phyloP scores from a whole-genome alignment of 257 asterid genomes.

The Solanum etuberosum region DNA sequence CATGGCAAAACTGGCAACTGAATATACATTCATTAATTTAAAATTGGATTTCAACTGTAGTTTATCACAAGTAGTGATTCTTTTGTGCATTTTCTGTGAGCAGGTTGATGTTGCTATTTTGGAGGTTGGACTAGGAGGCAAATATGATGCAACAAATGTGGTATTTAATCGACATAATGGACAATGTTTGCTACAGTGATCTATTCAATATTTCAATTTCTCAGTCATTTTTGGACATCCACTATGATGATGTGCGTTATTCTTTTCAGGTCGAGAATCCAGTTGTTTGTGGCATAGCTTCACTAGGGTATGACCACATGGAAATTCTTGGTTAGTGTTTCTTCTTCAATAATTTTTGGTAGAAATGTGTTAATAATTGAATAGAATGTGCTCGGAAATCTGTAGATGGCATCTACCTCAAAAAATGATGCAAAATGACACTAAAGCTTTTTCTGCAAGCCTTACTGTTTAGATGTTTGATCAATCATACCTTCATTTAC shows the following conservation, averaged over 20 bases:
- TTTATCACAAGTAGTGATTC: not conserved
- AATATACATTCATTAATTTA: not conserved
- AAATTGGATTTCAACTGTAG: not conserved
- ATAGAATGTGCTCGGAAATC: not conserved
- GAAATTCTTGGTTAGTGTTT: slow-evolving; percentile 94
- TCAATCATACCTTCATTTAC: not conserved
- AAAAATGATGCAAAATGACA: not conserved
- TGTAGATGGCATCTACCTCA: not conserved
- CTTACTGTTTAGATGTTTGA: not conserved
- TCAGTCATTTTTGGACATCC: slow-evolving; percentile 7
- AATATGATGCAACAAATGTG: slow-evolving; percentile 93
- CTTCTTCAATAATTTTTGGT: slow-evolving; percentile 15
- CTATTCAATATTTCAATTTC: not conserved
- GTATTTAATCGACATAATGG: slow-evolving; percentile 30
- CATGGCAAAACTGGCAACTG: not conserved
- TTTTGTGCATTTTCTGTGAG: not conserved
- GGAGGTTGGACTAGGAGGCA: slow-evolving; percentile 98
- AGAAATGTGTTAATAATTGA: not conserved
- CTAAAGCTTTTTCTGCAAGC: not conserved
- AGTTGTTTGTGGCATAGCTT: slow-evolving; percentile 74
- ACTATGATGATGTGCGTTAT: slow-evolving; percentile 11
- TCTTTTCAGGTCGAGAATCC: slow-evolving; percentile 69
- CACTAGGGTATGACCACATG: slow-evolving; percentile 96
- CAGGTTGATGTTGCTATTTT: slow-evolving; percentile 94
- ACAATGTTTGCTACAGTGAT: not conserved